Base-by-base conservation (phyloP, 768 basidiomycete genomes). In the Thelephora ganbajun region DNA sequence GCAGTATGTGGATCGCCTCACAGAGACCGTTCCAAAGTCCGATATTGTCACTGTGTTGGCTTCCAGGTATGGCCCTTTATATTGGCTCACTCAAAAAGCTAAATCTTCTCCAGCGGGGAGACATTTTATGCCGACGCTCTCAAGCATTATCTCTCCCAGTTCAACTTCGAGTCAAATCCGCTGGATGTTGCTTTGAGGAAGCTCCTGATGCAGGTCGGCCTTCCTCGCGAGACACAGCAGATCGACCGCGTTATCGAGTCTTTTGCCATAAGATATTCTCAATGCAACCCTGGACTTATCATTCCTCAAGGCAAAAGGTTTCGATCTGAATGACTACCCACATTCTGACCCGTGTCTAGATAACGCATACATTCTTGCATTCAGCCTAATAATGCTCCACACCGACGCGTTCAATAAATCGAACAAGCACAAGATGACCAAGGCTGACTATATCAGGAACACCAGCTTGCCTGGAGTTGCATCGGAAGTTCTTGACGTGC, bases 341-440 rank as follows among this genome's bases (percentile, higher is more conserved):
- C 22, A 34, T 16, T 50, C 22, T 11, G 34, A 11, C 22, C 14
- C 44, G 16, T 14, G 13, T n/a, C 11, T 52, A 93, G 92, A 96
- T 58, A 83, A 94, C 56, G 86, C 94, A 11, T 97, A 98, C 64
- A 86, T 98, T 45, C 70, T 98, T 43, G 91, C 94, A 11, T 98
- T 97, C 67, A 97, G 94, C 56, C 69, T 97, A 59, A 96, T 98
- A 56, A 98, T 99, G 94, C 70, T 97, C 44, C 93, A 98, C 60
- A 99, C 96, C 14, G 96, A 99, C 59, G 88, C 84, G 5, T 98
- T 98, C 72, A 99, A 99, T 66, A 88, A 84, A 64, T 89, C 88
- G 52, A 98, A 98, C 66, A 97, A 86, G 66, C 82, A 80, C 46
- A 98, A 98, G 67, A 99, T 99, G 96, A 79, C 83, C 34, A 97